A percentile compares a stretch with the other conserved stretches of the same genome.
Conservation (phyloP, 306 rosid species). For the Sicyos baderoa region DNA sequence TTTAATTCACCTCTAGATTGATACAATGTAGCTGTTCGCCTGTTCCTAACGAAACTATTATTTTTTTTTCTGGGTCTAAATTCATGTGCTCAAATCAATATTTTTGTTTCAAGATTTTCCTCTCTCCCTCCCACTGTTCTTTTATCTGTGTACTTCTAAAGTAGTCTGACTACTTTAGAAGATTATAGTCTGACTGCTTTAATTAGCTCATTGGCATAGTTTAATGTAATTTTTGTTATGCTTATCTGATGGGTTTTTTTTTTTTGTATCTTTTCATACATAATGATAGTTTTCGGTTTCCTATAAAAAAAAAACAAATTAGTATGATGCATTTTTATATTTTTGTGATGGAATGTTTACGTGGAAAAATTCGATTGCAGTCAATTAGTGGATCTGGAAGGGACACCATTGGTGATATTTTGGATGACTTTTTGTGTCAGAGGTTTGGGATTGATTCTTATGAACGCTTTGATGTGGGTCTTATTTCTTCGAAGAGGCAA, state of each 20-base stretch:
- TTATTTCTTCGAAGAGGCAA: constrained; percentile 39
- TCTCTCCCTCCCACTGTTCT: neutral
- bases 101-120: neutral
- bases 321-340: no score
- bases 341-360: constrained; percentile 6
- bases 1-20: neutral
- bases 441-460: constrained; percentile 63
- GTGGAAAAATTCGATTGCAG: constrained; percentile 37
- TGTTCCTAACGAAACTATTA: neutral
- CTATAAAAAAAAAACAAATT: no score
- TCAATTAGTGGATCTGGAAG: constrained; percentile 52
- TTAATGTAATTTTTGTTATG: no score
- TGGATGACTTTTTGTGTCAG: constrained; percentile 65
- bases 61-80: neutral
- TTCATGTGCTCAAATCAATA: neutral
- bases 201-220: no score
- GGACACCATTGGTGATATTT: constrained; percentile 54
- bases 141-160: no score
- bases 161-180: neutral
- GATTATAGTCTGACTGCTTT: no score
- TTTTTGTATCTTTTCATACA: no score
- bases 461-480: constrained; percentile 54
- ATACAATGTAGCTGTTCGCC: neutral
- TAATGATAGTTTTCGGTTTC: no score
- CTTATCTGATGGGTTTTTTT: no score